These are phyloP conservation scores for Spirogloea muscicola DNA, from an alignment of 139 green algal genomes.

Conservation along the genomic window DNA sequence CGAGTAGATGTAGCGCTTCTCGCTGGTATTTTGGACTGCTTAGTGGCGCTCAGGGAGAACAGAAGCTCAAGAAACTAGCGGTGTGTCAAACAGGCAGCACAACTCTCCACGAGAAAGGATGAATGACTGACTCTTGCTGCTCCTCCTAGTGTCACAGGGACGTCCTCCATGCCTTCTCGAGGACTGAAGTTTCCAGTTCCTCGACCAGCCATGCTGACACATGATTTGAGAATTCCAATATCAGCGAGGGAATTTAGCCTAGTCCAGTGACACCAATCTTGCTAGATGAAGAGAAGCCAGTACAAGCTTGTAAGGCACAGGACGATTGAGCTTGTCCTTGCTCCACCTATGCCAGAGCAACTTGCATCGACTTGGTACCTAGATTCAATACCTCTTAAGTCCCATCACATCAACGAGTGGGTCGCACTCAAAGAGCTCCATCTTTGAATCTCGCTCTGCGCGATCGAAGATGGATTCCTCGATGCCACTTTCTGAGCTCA, in stretches of 20 bases:
- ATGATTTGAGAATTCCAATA: too few species aligned
- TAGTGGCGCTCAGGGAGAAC: not conserved
- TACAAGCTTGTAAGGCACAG: not conserved
- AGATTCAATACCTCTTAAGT: slow-evolving; percentile 20
- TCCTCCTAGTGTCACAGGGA: too few species aligned
- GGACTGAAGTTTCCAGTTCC: too few species aligned
- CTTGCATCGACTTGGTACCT: not conserved
- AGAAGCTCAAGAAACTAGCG: not conserved
- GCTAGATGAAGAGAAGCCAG: not conserved
- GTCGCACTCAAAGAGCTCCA: slow-evolving; percentile 43
- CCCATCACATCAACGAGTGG: slow-evolving; percentile 36
- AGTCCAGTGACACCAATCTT: not conserved
- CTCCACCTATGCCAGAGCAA: not conserved
- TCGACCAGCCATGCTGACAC: too few species aligned
- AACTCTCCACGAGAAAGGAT: slow-evolving; percentile 14
- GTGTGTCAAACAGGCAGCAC: not conserved
- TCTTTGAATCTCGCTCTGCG: slow-evolving; percentile 27
- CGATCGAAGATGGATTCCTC: not conserved
- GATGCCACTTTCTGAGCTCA: not conserved
- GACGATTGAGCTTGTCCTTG: not conserved
- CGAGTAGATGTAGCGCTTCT: not conserved
- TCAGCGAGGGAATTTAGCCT: slow-evolving; percentile 27
- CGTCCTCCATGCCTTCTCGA: too few species aligned
- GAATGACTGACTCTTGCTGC: slow-evolving; percentile 13
- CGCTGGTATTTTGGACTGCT: not conserved